Base-by-base conservation (phyloP, 768 basidiomycete species). In the Antrodiella citrinella region DNA sequence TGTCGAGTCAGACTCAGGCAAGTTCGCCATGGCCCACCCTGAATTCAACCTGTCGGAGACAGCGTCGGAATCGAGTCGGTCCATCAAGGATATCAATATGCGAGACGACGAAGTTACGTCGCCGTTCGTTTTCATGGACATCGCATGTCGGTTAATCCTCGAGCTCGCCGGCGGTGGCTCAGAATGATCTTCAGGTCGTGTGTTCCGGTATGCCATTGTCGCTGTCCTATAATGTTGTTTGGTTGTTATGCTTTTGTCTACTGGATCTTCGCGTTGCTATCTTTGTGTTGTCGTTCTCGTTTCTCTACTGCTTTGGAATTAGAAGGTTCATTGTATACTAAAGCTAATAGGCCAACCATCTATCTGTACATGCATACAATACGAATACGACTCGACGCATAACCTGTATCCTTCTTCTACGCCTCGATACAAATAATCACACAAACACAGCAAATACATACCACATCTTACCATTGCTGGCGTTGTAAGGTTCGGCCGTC, bases 91-190 rank as follows among this genome's bases (percentile, higher is more conserved):
- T 51, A 71, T 77, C 60, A 78, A 76, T 23, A 55, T 66, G 57
- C 53, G 62, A 18, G 71, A 84, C 48, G 84, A 86, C 59, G 84
- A 82, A 49, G 74, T 88, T 18, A 76, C 86, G 21, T 83, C 82
- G 47, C 96, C 96, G 10, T 98, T 91, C 67, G 80, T 96, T 53
- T 99, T 99, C 67, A 86, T 98, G 80, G 95, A 99, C 66, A 83
- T 94, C 24, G 91, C 96, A 4, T 96, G 92, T 65, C 73, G 84
- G 57, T 74, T 98, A 60, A 98, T 98, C 59, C 76, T 96, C 44
- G 93, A 97, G 71, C 75, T 98, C 56, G 95, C 94, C 21, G 88
- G 88, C 50, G 78, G 76, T 48, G 73, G 72, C 47, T 72, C 74
- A 30, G 74, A 62, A 49, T 56, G 53, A 58, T 35, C 11, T 42